phyloP scores from a whole-genome alignment of 1,139 yeast species.

The Yamadazyma atmosphaerica region DNA sequence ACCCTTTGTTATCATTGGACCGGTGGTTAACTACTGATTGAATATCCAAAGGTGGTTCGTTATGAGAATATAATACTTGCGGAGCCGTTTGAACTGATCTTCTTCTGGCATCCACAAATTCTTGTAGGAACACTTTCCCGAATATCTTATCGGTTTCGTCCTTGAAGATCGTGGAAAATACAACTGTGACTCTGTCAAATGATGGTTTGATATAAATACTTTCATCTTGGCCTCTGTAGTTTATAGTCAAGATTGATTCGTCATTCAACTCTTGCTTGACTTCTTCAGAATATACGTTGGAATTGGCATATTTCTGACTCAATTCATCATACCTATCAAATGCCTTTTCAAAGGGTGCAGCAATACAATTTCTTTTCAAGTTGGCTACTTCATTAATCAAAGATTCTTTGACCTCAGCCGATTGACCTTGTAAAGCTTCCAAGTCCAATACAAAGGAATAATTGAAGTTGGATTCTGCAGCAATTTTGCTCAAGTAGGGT shows the following conservation, averaged over 20 bases:
- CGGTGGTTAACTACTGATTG: slow-evolving; percentile 31
- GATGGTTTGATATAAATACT: slow-evolving; percentile 89
- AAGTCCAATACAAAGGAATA: slow-evolving; percentile 74
- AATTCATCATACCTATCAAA: slow-evolving; percentile 75
- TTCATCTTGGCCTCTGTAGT: slow-evolving; percentile 87
- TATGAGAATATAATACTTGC: slow-evolving; percentile 88
- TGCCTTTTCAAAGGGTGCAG: slow-evolving; percentile 91
- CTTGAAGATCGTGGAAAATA: slow-evolving; percentile 89
- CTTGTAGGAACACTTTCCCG: slow-evolving; percentile 94
- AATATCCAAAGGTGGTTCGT: slow-evolving; percentile 92
- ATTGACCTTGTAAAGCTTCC: slow-evolving; percentile 34
- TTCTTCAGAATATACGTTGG: slow-evolving; percentile 52
- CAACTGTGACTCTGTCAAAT: slow-evolving; percentile 94
- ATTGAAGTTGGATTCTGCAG: slow-evolving; percentile 77
- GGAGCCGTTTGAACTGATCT: slow-evolving; percentile 98
- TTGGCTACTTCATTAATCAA: slow-evolving; percentile 67
- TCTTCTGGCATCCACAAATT: slow-evolving; percentile 93
- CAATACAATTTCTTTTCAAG: slow-evolving; percentile 82
- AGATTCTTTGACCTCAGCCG: slow-evolving; percentile 47
- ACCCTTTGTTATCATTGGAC: slow-evolving; percentile 58
- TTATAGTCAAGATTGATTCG: slow-evolving; percentile 68
- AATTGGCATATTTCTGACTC: slow-evolving; percentile 51
- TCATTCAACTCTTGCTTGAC: slow-evolving; percentile 47
- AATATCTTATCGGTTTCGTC: slow-evolving; percentile 96
- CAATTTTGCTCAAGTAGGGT: slow-evolving; percentile 28